Evolutionary conservation across 306 rosid species (phyloP), one percentile per base, ranked within the genome.

Genomic region (Quercus variabilis): DNA sequence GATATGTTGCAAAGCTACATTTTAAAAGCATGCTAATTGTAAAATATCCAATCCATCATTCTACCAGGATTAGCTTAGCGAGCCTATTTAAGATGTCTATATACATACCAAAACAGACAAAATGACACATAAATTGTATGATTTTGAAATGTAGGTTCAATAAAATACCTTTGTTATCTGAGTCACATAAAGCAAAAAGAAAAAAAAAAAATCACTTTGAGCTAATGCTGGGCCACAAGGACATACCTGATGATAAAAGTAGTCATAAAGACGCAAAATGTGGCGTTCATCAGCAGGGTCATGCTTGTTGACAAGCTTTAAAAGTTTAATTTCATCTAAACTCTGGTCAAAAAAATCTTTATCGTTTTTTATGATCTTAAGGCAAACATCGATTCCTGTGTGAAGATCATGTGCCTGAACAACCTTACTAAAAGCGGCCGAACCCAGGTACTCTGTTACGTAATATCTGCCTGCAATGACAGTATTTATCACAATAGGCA

Each of bases 331-430:
- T 85, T 96, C 99, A 74, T 96, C 99, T 78, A 96, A 86, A 85
- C 99, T 96, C 80, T 96, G 99, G 75, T 96, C 99, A 35, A 96
- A 96, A 19, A 96, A 93, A 75, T 96, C 99, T 83, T 96, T 96
- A 82, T 96, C 99, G 54, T 96, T 96, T 88, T 91, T 96, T 38
- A 96, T 96, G 82, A 96, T 96, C 93, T 96, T 96, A 83, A 96
- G 88, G 91, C 98, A 96, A 89, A 96, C 99, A 81, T 96, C 93
- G 1, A 87, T 46, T 60, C 99, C 99, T 0, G 79, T 89, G 59
- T 80, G 94, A 81, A 96, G 93, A 90, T 96, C 99, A 51, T 90
- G 97, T 30, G 98, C 99, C 88, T 89, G 99, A 75, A 93, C 93
- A 77, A 96, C 99, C 83, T 82, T 93, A 81, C 98, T 96, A 83